Percentiles rank a stretch among this genome's conserved stretches.
These are phyloP conservation scores for Dictyophora rubrovolvata DNA, from an alignment of 768 basidiomycete species.

Conservation along the genomic window DNA sequence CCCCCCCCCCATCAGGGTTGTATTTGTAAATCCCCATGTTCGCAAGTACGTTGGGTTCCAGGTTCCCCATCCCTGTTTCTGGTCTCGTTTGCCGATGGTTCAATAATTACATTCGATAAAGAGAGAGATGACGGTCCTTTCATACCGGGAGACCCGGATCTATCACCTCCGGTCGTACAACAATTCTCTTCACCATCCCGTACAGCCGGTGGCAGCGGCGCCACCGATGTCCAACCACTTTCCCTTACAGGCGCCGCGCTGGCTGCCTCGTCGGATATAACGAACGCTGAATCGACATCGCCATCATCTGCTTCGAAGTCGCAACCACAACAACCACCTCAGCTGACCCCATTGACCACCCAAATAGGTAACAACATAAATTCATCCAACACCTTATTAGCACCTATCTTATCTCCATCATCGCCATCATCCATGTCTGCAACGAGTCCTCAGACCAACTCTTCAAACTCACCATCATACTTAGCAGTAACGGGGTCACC, in stretches of 20 bases:
- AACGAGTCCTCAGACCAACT: constrained; percentile 15
- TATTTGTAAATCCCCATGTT: constrained; percentile 72
- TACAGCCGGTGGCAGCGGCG: not conserved
- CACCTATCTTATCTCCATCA: not conserved
- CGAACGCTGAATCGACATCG: not conserved
- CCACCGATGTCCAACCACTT: not conserved
- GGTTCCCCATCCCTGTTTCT: constrained; percentile 71
- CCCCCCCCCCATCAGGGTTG: no score
- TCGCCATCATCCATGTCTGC: constrained; percentile 8
- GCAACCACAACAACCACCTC: not conserved
- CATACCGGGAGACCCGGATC: constrained; percentile 44
- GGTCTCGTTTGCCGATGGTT: constrained; percentile 81
- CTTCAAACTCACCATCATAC: not conserved
- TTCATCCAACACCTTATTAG: not conserved
- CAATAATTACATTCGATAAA: constrained; percentile 82
- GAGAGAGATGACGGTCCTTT: constrained; percentile 83
- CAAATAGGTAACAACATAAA: not conserved
- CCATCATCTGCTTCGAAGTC: not conserved
- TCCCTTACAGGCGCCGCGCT: not conserved
- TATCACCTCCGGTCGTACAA: no score
- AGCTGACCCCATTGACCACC: not conserved
- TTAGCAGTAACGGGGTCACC: not conserved
- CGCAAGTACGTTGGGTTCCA: constrained; percentile 87
- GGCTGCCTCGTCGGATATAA: not conserved
- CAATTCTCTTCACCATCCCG: no score